Conservation (phyloP, 2,329 filamentous ascomycete genomes). For the Xylaria multiplex region DNA sequence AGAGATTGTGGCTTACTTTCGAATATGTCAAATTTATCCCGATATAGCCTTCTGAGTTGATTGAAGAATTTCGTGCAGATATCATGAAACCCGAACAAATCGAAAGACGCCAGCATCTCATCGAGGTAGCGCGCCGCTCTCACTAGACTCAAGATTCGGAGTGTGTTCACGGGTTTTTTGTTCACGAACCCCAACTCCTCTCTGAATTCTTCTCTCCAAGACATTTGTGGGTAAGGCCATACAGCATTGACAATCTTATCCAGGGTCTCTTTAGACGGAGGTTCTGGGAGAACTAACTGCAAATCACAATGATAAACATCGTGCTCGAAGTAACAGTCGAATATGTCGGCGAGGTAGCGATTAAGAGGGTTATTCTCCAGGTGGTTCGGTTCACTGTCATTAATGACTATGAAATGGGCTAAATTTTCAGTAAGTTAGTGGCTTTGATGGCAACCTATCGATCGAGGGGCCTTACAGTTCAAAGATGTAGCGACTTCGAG, state of each 20-base stretch:
- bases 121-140: background rate
- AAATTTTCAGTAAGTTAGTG: background rate
- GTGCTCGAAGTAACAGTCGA: background rate
- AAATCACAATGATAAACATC: background rate
- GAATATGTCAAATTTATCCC: background rate
- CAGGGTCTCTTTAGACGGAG: background rate
- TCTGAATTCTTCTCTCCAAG: background rate
- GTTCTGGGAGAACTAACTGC: no score
- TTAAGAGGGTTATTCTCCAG: background rate
- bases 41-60: background rate
- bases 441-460: background rate
- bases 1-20: background rate
- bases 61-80: constrained; percentile 22
- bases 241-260: background rate
- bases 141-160: constrained; percentile 11
- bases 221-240: background rate
- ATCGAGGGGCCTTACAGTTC: background rate
- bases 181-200: background rate
- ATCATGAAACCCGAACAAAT: constrained; percentile 25
- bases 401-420: constrained; percentile 4
- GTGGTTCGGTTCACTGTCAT: background rate
- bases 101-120: constrained; percentile 13
- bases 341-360: constrained; percentile 4
- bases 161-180: background rate
- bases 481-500: background rate